phyloP scores from a whole-genome alignment of 768 basidiomycete species.

The Strobilomyces echinocephalus region DNA sequence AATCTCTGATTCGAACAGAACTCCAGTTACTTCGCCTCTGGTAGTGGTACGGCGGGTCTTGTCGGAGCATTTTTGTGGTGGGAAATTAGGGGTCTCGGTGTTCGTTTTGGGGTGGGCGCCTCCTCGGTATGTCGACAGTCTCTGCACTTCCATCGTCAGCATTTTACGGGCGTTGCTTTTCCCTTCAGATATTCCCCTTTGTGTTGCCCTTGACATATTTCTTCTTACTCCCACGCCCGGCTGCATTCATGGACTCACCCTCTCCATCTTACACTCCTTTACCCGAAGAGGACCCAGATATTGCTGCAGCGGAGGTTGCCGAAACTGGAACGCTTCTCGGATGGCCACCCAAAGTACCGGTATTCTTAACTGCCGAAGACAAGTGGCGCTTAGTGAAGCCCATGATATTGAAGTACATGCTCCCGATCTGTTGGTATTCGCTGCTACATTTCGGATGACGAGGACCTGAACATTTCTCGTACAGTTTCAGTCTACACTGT shows the following conservation, averaged over 20 bases:
- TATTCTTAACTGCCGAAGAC: slow-evolving; percentile 59
- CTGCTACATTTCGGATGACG: neutral
- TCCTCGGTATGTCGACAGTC: slow-evolving; percentile 61
- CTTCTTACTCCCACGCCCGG: slow-evolving; percentile 65
- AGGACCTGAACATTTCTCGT: slow-evolving; percentile 10
- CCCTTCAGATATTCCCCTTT: slow-evolving; percentile 69
- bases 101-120: slow-evolving; percentile 75
- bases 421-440: slow-evolving; percentile 74
- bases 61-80: slow-evolving; percentile 95
- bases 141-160: neutral
- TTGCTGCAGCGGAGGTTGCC: slow-evolving; percentile 19
- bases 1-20: neutral
- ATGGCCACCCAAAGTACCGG: slow-evolving; percentile 37
- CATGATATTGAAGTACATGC: slow-evolving; percentile 78
- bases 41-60: slow-evolving; percentile 92
- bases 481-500: slow-evolving; percentile 61
- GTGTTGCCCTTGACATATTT: slow-evolving; percentile 74
- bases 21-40: slow-evolving; percentile 81
- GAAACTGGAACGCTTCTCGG: slow-evolving; percentile 25
- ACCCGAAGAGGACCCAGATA: slow-evolving; percentile 31
- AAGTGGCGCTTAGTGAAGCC: slow-evolving; percentile 83
- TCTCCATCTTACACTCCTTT: slow-evolving; percentile 36
- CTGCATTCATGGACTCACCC: slow-evolving; percentile 43
- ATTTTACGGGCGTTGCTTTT: neutral
- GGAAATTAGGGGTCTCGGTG: slow-evolving; percentile 81